These are phyloP conservation scores for Aspergillus sp. DNA, from an alignment of 2,329 filamentous ascomycete species.

Conservation along the genomic window DNA sequence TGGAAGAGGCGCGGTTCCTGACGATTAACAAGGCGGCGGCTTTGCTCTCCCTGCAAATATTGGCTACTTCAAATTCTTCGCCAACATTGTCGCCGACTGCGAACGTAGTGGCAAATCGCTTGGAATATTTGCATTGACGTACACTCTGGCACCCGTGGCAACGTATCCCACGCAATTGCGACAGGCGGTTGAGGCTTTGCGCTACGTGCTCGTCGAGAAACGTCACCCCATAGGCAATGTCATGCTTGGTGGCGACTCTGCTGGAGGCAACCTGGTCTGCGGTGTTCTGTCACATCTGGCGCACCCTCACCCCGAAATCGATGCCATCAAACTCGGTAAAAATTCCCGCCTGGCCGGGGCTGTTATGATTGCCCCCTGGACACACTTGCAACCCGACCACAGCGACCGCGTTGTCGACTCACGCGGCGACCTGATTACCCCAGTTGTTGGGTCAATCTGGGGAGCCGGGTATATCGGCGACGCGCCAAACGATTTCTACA, in stretches of 20 bases:
- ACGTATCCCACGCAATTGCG: slow-evolving; percentile 46
- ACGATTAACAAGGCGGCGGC: slow-evolving; percentile 50
- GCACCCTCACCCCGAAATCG: slow-evolving; percentile 57
- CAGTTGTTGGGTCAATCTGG: slow-evolving; percentile 46
- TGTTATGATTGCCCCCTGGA: slow-evolving; percentile 60
- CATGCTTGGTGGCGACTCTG: slow-evolving; percentile 46
- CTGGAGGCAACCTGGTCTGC: slow-evolving; percentile 43
- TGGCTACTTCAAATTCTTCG: slow-evolving; percentile 52
- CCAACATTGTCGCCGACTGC: slow-evolving; percentile 45
- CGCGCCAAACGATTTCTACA: slow-evolving; percentile 50
- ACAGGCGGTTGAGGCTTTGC: slow-evolving; percentile 42
- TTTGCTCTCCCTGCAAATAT: slow-evolving; percentile 51
- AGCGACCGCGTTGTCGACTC: slow-evolving; percentile 46
- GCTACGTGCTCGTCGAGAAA: slow-evolving; percentile 38
- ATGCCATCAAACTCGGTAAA: slow-evolving; percentile 37
- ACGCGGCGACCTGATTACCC: slow-evolving; percentile 52
- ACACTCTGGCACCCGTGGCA: slow-evolving; percentile 54
- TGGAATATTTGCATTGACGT: slow-evolving; percentile 56
- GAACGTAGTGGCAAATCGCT: slow-evolving; percentile 42
- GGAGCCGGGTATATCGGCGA: slow-evolving; percentile 48
- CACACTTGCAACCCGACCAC: slow-evolving; percentile 49
- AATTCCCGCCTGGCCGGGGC: slow-evolving; percentile 48
- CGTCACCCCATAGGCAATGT: slow-evolving; percentile 35
- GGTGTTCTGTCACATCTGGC: slow-evolving; percentile 41
- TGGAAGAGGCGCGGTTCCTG: background rate